Evolutionary conservation across 768 basidiomycete species (phyloP), one percentile per base, ranked within the genome.

Genomic region (Hygrophorus pudorinus): DNA sequence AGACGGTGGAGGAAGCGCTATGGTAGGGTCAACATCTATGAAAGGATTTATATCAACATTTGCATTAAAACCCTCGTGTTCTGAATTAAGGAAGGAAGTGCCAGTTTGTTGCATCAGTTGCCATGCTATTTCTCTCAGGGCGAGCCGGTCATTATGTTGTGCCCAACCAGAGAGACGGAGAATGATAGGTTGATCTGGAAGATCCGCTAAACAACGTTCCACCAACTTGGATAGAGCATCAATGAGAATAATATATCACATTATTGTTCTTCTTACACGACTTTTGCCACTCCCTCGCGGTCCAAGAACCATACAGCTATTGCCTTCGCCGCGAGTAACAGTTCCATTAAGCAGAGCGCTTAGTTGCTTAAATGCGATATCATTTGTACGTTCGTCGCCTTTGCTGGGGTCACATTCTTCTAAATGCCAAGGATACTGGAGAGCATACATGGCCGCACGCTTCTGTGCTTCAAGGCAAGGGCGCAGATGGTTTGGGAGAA

Each of bases 71-170:
- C 56, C 52, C 5, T 63, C 63, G 12, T 57, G 54, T 8, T 66
- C 68, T 2, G 69, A 64, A 1, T 60, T 55, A 6, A 78, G 56
- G 46, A 79, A 72, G 1, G 72, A 68, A 28, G 66, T 66, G n/a
- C 79, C 85, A 0, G 86, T 89, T 61, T 90, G 85, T 49, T 75
- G 71, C 13, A 75, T 65, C 6, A 98, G 67, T 55, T 99, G 96
- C 40, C 80, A 67, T 0, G 89, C 90, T 50, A 98, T 86, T 60
- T 96, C 91, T 9, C 85, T 79, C 59, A 98, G 75, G n/a, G 96
- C 96, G 9, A 88, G 66, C 28, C 85, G 75, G 59, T 98, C 96
- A 24, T 80, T 89, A 21, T 71, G 75, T 52, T 98, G 92, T 1
- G 80, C 73, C 62, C 88, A 79, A 0, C 92, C 96, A 16, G 85